These are phyloP conservation scores for Posidonia oceanica DNA, from an alignment of 116 monocot species.

Conservation along the genomic window DNA sequence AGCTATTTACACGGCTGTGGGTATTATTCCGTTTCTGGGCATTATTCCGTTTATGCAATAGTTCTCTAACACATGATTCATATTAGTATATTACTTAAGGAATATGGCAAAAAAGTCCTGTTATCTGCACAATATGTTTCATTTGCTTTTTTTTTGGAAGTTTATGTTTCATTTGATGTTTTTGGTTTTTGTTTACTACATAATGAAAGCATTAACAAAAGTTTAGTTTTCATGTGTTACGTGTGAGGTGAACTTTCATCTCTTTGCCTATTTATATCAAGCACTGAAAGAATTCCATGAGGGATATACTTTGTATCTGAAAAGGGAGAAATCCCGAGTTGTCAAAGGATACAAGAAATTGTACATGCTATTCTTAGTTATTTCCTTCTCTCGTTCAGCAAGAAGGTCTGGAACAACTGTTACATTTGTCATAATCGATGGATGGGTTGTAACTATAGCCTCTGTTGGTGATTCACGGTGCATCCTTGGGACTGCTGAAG, in stretches of 20 bases:
- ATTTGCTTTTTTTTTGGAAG: too few species aligned
- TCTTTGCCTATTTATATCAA: too few species aligned
- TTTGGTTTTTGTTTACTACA: background rate
- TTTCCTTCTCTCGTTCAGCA: constrained; percentile 17
- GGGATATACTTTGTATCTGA: too few species aligned
- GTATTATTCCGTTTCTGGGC: too few species aligned
- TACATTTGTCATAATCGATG: constrained; percentile 50
- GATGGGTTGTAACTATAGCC: constrained; percentile 36
- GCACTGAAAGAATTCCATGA: too few species aligned
- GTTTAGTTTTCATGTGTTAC: background rate
- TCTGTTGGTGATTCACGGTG: constrained; percentile 57
- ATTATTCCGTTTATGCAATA: too few species aligned
- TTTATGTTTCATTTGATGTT: background rate
- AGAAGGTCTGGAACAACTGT: constrained; percentile 45
- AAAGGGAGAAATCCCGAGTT: background rate
- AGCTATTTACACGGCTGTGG: too few species aligned
- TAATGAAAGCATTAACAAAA: background rate
- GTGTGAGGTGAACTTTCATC: background rate
- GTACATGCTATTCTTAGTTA: background rate
- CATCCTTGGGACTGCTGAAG: constrained; percentile 47
- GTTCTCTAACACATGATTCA: too few species aligned
- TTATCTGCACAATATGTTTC: too few species aligned
- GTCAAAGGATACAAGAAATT: background rate
- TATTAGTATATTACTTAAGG: too few species aligned
- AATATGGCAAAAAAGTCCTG: too few species aligned